A percentile compares a stretch with the other conserved stretches of the same genome.
Evolutionary conservation across 345 rosid genomes (phyloP).

Genomic region (Ceriops decandra): DNA sequence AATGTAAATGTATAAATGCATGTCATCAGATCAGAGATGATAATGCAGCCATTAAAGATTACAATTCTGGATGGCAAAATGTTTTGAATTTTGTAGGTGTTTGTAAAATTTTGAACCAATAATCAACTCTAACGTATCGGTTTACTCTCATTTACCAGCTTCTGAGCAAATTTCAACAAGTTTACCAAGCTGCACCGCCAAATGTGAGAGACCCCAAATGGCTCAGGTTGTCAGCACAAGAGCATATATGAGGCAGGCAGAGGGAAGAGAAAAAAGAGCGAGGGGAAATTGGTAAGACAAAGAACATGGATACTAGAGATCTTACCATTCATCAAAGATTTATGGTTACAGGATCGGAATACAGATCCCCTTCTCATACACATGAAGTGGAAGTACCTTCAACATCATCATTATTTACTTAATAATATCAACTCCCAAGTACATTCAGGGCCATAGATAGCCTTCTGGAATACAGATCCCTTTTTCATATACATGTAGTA

Average conservation of each 20-base stretch:
- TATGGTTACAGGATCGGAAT: not conserved
- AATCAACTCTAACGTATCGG: no score
- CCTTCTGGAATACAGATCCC: not conserved
- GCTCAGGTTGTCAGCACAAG: no score
- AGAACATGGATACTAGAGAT: not conserved
- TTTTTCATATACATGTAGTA: not conserved
- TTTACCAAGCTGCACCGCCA: not conserved
- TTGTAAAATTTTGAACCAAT: no score
- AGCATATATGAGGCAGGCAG: no score
- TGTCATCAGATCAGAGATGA: no score
- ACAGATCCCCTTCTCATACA: not conserved
- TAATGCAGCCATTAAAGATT: no score
- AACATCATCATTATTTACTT: not conserved
- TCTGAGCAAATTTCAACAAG: not conserved
- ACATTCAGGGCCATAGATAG: not conserved
- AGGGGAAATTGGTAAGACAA: not conserved
- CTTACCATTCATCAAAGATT: not conserved
- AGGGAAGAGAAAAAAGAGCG: no score
- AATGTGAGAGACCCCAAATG: not conserved
- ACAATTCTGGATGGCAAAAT: no score
- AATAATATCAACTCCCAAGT: constrained; percentile 8
- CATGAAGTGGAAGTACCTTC: not conserved
- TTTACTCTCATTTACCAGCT: no score
- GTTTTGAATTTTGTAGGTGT: no score
- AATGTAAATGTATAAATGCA: no score